These are phyloP conservation scores for Hordeum marinum DNA, from an alignment of 176 grass and related monocot species.

Conservation along the genomic window DNA sequence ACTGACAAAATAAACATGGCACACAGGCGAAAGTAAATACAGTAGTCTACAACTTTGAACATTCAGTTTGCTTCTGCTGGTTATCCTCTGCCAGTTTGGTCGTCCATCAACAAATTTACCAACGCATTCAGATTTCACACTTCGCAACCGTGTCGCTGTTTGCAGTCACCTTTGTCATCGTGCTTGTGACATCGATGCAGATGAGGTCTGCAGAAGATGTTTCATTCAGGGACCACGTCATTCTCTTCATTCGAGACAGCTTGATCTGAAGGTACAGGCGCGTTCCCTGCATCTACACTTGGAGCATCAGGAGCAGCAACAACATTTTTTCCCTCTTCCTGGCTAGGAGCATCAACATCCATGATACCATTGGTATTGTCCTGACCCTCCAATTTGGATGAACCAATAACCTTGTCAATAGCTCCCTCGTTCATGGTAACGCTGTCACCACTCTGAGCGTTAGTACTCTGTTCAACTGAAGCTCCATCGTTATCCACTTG, in stretches of 20 bases:
- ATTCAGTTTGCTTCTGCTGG: background rate
- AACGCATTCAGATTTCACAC: background rate
- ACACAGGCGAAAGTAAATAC: background rate
- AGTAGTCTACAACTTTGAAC: background rate
- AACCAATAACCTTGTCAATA: background rate
- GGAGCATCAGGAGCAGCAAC: background rate
- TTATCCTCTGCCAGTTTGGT: background rate
- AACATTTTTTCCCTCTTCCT: conserved; percentile 3
- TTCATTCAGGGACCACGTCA: background rate
- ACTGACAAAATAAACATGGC: background rate
- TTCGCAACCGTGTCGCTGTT: background rate
- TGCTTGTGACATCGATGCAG: background rate
- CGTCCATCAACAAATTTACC: background rate
- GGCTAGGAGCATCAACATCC: background rate
- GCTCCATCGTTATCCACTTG: background rate
- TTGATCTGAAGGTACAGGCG: background rate
- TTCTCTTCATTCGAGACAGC: background rate
- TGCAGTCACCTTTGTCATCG: background rate
- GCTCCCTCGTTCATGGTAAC: background rate
- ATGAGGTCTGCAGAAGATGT: background rate
- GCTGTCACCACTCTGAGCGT: background rate
- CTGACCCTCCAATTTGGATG: background rate
- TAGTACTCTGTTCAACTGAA: background rate
- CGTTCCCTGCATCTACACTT: background rate
- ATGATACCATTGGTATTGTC: background rate